Evolutionary conservation across 208 protist species (phyloP), one percentile per base, ranked within the genome.

Genomic region (Trypanosoma cruzi): DNA sequence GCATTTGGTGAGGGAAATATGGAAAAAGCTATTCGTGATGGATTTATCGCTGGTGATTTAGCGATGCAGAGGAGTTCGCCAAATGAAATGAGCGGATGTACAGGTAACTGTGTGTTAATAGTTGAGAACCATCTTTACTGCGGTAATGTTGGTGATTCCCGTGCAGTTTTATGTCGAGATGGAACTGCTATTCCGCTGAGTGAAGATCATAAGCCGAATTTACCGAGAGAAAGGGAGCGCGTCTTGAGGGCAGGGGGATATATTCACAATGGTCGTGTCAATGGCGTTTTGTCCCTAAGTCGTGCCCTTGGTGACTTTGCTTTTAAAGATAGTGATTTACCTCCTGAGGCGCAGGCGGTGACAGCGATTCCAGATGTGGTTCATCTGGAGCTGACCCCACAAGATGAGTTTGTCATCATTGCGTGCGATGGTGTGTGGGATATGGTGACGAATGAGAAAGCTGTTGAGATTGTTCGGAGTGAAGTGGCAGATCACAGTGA

Each of bases 401-500:
- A 84, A 31, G 93, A 97, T 77, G 90, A 97, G 67, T 98, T 97
- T 79, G 77, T 97, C 22, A 92, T 98, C 40, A 85, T 98, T 60
- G 95, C 92, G 1, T 98, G 95, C 66, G 95, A 98, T 75, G 95
- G 95, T 57, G 77, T 98, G 16, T 98, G 92, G 90, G 95, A 98
- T 65, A 95, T 92, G 71, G 86, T 97, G 84, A 85, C 82, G 0
- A 97, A 97, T 73, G 80, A 97, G 44, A 82, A 88, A 56, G 93
- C 89, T 22, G 88, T 96, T 6, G 84, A 94, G 18, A 94, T 96
- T 81, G 89, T 98, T 60, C 84, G 88, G 32, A 88, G 90, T 61
- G 82, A 95, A 68, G 78, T 97, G 34, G 84, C 85, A 14, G 89
- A 93, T 48, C 86, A 93, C 54, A 80, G 86, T 28, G 90, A 93